A percentile compares a stretch with the other conserved stretches of the same genome.
Conservation (phyloP, 164 flowering plant species). For the Magnolia officinalis region DNA sequence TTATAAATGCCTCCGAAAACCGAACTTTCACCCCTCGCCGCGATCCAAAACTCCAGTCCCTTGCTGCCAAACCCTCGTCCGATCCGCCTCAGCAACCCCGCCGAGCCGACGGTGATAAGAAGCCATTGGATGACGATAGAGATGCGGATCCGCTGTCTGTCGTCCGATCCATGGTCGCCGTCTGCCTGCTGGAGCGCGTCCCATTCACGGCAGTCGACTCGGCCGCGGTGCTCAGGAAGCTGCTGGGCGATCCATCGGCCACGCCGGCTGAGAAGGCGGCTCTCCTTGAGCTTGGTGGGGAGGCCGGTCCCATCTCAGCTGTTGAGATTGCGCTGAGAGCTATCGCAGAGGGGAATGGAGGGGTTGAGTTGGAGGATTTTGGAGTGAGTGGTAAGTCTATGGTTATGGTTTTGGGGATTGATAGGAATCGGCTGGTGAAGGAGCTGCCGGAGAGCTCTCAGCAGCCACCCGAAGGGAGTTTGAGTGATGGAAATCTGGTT, state of each 20-base stretch:
- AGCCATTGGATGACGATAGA: neutral
- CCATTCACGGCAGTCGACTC: conserved; percentile 82
- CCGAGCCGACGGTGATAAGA: conserved; percentile 19
- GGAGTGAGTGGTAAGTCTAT: conserved; percentile 75
- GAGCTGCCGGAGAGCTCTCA: conserved; percentile 74
- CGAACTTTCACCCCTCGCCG: conserved; percentile 1
- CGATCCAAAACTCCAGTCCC: conserved; percentile 1
- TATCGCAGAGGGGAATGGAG: conserved; percentile 71
- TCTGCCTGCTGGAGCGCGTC: conserved; percentile 66
- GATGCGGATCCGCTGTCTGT: conserved; percentile 40
- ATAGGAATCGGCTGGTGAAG: conserved; percentile 56
- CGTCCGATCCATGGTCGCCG: conserved; percentile 85
- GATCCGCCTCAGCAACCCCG: conserved; percentile 3
- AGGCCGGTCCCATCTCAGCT: conserved; percentile 67
- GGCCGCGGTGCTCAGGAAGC: conserved; percentile 65
- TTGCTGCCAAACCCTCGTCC: conserved; percentile 9
- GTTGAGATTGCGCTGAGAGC: conserved; percentile 88
- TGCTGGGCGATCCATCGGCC: conserved; percentile 59
- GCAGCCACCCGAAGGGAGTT: conserved; percentile 20
- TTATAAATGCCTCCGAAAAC: neutral
- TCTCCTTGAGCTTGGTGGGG: conserved; percentile 77
- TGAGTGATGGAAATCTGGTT: conserved; percentile 18
- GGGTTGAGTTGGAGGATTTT: conserved; percentile 78
- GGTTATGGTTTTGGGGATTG: conserved; percentile 74
- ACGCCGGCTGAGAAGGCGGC: conserved; percentile 75